These are phyloP conservation scores for Paecilomyces formosus DNA, from an alignment of 2,329 filamentous ascomycete species.

Conservation along the genomic window DNA sequence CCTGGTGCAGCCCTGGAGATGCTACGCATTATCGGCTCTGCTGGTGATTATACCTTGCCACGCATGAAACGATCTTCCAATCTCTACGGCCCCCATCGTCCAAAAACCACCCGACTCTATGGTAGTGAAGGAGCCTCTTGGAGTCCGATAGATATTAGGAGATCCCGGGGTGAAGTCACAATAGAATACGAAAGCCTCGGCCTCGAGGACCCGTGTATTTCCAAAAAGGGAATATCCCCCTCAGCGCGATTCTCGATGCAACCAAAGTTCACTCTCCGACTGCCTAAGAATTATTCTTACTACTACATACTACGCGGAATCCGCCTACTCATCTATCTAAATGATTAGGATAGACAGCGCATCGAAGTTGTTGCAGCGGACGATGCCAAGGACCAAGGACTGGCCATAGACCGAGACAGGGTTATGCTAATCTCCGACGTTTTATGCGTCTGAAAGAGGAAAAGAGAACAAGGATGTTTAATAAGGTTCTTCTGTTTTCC, in stretches of 20 bases:
- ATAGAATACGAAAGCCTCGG: neutral
- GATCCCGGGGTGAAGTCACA: neutral
- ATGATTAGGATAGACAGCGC: neutral
- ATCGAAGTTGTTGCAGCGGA: neutral
- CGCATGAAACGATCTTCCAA: neutral
- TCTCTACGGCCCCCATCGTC: no score
- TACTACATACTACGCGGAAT: neutral
- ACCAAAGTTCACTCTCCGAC: neutral
- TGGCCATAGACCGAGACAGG: neutral
- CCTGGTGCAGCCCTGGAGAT: neutral
- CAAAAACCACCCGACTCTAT: no score
- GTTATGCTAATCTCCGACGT: neutral
- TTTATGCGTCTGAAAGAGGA: neutral
- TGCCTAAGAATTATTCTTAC: neutral
- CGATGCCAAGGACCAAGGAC: neutral
- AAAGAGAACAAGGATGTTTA: neutral
- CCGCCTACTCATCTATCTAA: neutral
- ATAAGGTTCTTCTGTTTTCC: neutral
- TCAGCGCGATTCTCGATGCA: neutral
- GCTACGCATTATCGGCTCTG: neutral
- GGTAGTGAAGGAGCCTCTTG: no score
- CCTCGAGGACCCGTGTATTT: neutral
- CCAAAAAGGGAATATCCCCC: neutral
- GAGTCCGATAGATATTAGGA: neutral
- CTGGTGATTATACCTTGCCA: neutral